Percentiles rank a stretch among this genome's conserved stretches.
These are phyloP conservation scores for Neonectria neomacrospora DNA, from an alignment of 2,329 filamentous ascomycete genomes.

Conservation along the genomic window DNA sequence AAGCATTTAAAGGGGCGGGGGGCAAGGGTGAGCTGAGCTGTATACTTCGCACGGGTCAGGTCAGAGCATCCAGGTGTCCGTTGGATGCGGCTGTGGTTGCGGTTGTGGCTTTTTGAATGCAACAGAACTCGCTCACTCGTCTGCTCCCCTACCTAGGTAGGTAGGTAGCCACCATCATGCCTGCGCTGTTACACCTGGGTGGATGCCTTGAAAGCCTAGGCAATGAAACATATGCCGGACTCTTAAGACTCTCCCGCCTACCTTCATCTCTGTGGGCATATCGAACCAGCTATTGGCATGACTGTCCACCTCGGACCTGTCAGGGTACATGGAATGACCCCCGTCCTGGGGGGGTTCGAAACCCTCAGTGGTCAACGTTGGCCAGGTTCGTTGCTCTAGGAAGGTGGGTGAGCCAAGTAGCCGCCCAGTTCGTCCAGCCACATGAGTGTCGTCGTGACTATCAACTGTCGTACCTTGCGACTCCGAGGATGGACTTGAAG, in stretches of 20 bases:
- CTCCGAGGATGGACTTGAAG: not conserved
- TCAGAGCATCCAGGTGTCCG: constrained; percentile 20
- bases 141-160: constrained; percentile 28
- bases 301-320: not conserved
- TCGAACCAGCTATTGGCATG: not conserved
- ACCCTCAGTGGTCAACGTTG: constrained; percentile 6
- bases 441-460: not conserved
- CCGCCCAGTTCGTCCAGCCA: not conserved
- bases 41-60: not conserved
- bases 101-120: constrained; percentile 36
- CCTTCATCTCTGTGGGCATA: not conserved
- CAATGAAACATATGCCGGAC: not conserved
- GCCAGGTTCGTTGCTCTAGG: not conserved
- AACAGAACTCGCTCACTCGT: constrained; percentile 27
- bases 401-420: not conserved
- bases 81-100: constrained; percentile 33
- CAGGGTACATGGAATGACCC: constrained; percentile 5
- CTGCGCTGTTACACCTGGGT: not conserved
- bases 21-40: no score
- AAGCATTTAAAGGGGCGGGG: not conserved
- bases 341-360: not conserved
- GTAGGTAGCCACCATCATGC: not conserved
- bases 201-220: no score
- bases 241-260: not conserved
- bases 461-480: not conserved